Evolutionary conservation across 2,329 filamentous ascomycete species (phyloP), one percentile per base, ranked within the genome.

Genomic region (Penicillium digitatum): DNA sequence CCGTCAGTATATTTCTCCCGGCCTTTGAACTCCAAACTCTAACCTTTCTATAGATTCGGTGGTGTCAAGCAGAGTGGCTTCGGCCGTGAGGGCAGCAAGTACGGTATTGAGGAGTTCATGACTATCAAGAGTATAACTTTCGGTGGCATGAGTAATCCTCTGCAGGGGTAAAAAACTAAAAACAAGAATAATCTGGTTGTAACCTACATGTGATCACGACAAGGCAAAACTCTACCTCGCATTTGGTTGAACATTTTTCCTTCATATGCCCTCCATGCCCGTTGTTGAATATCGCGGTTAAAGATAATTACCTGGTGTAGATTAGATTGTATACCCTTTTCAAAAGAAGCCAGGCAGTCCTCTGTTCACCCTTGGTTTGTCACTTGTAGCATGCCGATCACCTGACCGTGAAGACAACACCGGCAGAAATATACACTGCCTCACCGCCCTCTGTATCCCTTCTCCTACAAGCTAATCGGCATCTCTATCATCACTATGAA

Each of bases 61-160:
- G 89, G 89, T 62, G 86, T 94, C 43, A 94, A 94, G 76, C 80
- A 91, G 75, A 89, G 85, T 64, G 89, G 89, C 1, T 91, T 91
- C 64, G 89, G 89, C 2, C 79, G 88, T 42, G 90, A 94, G 72
- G 89, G 89, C 9, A 87, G 86, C 60, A 82, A 85, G 70, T 88
- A 91, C 57, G 89, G 89, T 16, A 85, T 91, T 58, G 83, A 85
- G 14, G 89, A 93, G 74, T 93, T 90, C 69, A 80, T 87, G 68
- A 75, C 82, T 39, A 87, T 87, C 61, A 93, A 93, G 80, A 88
- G 81, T 68, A 76, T 87, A 43, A 82, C 81, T 2, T 74, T 87
- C 57, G 86, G 85, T 16, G 85, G 85, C 0, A 85, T 86, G 74
- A 81, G 81, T 5, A 74, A 79, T 64, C 77, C 81, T 26, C 67